A percentile compares a stretch with the other conserved stretches of the same genome.
Evolutionary conservation across 2,329 filamentous ascomycete genomes (phyloP).

Genomic region (Emmonsia crescens): DNA sequence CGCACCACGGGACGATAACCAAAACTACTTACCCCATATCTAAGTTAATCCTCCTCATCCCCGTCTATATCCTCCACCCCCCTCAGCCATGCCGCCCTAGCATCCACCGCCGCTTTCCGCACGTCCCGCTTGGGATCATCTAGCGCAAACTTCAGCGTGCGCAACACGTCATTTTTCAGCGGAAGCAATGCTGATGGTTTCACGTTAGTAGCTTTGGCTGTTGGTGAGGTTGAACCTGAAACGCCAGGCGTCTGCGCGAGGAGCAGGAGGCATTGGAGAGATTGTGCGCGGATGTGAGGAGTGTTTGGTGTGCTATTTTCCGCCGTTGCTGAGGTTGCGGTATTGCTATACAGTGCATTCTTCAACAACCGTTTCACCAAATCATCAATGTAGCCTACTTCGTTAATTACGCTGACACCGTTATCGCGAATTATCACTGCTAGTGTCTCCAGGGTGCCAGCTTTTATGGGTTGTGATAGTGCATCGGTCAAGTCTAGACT

Average conservation of each 20-base stretch:
- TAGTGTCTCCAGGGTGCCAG: slow-evolving; percentile 50
- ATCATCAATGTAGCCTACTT: slow-evolving; percentile 46
- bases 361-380: slow-evolving; percentile 47
- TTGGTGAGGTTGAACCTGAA: slow-evolving; percentile 9
- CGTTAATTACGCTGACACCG: slow-evolving; percentile 38
- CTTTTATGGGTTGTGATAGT: slow-evolving; percentile 44
- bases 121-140: slow-evolving; percentile 55
- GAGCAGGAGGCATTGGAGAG: slow-evolving; percentile 29
- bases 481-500: slow-evolving; percentile 45
- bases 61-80: slow-evolving; percentile 47
- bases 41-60: slow-evolving; percentile 39
- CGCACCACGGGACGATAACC: not conserved
- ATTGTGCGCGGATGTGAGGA: slow-evolving; percentile 24
- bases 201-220: slow-evolving; percentile 14
- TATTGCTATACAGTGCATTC: slow-evolving; percentile 27
- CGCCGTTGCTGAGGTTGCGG: slow-evolving; percentile 1
- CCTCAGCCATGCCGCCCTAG: slow-evolving; percentile 49
- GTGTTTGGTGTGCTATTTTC: slow-evolving; percentile 13
- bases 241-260: slow-evolving; percentile 23
- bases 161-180: slow-evolving; percentile 47
- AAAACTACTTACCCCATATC: not conserved
- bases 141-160: slow-evolving; percentile 43
- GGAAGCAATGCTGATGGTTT: slow-evolving; percentile 41
- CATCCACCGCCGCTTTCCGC: slow-evolving; percentile 51
- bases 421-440: slow-evolving; percentile 48